Evolutionary conservation across 139 green algal species (phyloP).

Genomic region (Tetradesmus obliquus): DNA sequence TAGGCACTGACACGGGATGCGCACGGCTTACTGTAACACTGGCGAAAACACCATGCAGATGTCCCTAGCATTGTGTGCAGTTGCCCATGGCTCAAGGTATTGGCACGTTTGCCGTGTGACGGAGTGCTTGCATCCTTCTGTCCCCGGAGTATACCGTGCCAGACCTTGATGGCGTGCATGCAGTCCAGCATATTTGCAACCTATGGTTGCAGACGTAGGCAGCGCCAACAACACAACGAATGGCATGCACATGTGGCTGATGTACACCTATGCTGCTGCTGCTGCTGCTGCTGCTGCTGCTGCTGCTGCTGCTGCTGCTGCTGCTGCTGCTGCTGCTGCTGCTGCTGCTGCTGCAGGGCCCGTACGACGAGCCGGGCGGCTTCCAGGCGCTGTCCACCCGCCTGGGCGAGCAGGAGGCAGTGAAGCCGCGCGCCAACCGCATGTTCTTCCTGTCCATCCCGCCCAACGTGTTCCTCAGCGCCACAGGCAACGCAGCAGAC

Average conservation of each 20-base stretch:
- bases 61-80: too few species aligned
- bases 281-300: too few species aligned
- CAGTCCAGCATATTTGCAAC: too few species aligned
- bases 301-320: neutral
- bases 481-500: conserved; percentile 77
- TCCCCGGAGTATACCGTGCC: too few species aligned
- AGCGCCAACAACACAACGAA: too few species aligned
- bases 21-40: neutral
- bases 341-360: conserved; percentile 1
- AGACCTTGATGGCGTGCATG: too few species aligned
- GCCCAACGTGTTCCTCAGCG: conserved; percentile 91
- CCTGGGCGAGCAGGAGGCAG: conserved; percentile 78
- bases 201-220: too few species aligned
- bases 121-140: too few species aligned
- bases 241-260: neutral
- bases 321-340: neutral
- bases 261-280: neutral
- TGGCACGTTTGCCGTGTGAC: too few species aligned
- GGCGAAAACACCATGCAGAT: too few species aligned
- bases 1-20: neutral
- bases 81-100: too few species aligned
- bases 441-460: conserved; percentile 99
- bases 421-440: conserved; percentile 77
- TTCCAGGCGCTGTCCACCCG: conserved; percentile 81
- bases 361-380: conserved; percentile 60